Evolutionary conservation across 768 basidiomycete species (phyloP), one percentile per base, ranked within the genome.

Genomic region (Termitomyces sp.): DNA sequence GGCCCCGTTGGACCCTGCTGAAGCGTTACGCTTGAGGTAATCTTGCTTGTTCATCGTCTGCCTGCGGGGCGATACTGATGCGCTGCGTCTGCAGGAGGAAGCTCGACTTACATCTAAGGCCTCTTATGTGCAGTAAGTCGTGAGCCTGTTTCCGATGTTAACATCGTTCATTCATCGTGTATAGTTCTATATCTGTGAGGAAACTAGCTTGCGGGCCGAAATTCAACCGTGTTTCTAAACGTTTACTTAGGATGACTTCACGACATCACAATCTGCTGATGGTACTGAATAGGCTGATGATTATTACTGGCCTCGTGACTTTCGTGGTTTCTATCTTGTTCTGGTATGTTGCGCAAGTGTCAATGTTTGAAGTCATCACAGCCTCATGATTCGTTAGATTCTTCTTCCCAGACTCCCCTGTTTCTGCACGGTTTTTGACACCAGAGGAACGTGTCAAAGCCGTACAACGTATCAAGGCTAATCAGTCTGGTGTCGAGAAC

Each of bases 401-500:
- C 70, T 82, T 83, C 70, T 91, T 92, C 78, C 90, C 90, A 16
- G 87, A 92, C 71, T 90, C 86, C 10, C 90, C 90, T 22, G 80
- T 87, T 13, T 84, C 75, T 2, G 90, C 90, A 2, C 74, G 76
- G 68, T 92, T 92, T 75, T 72, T 92, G 49, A 84, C 86, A 16
- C 73, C 77, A 4, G 80, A 87, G 64, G 90, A 92, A 69, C 82
- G 87, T 16, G 72, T 80, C 37, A 75, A 82, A 54, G 90, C 86
- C 24, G 77, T 92, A 20, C 77, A 83, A 61, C 81, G 90, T 42
- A 86, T 92, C 67, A 83, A 81, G 68, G 78, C 75, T 51, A 90
- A 91, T 68, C 88, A 90, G 70, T 73, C 86, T n/a, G 89, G 90
- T 56, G 76, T 90, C 22, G 90, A 91, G 71, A 91, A 90, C 70